Evolutionary conservation across 2,329 filamentous ascomycete genomes (phyloP), one percentile per base, ranked within the genome.

Genomic region (Domatiomyces globalis): DNA sequence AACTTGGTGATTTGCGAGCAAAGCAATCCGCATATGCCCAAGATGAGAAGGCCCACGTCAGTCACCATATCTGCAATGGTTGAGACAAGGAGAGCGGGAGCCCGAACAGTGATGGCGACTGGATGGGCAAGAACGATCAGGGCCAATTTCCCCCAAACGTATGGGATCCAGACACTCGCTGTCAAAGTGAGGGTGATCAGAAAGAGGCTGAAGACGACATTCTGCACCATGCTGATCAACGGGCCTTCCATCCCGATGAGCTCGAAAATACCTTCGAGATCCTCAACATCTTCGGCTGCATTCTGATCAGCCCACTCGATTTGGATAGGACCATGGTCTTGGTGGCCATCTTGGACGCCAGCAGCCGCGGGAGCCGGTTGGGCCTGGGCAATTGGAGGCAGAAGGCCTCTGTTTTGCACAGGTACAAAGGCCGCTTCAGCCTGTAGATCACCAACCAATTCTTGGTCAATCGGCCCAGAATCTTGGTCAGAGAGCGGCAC

Each of bases 211-310:
- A 98, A 98, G 15, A 95, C 81, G 51, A 86, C 88, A 60, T 98
- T 98, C 63, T 98, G 92, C 59, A 96, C 81, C 5, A 98, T 76
- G 2, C 87, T 88, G 12, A 84, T 83, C 2, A 98, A 75, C 0
- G 92, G 92, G 0, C 92, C 92, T 62, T 94, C 87, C 85, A 98
- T 94, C 39, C 92, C 92, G 53, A 98, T 84, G 15, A 98, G 78
- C 66, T 98, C 92, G 73, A 98, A 81, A 49, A 98, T 86, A 0
- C 92, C 92, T 65, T 98, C 92, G 15, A 98, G 80, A 63, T 98
- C 92, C 67, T 98, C 92, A 8, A 85, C 85, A 59, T 95, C 85
- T 44, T 75, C 73, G 15, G 71, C 65, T n/a, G 68, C 71, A 57
- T 76, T 73, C 46, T 66, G 71, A 54, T 82, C 79, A 45, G 81